Base-by-base conservation (phyloP, 108 stramenopile genomes). In the Mayamaea pseudoterrestris region DNA sequence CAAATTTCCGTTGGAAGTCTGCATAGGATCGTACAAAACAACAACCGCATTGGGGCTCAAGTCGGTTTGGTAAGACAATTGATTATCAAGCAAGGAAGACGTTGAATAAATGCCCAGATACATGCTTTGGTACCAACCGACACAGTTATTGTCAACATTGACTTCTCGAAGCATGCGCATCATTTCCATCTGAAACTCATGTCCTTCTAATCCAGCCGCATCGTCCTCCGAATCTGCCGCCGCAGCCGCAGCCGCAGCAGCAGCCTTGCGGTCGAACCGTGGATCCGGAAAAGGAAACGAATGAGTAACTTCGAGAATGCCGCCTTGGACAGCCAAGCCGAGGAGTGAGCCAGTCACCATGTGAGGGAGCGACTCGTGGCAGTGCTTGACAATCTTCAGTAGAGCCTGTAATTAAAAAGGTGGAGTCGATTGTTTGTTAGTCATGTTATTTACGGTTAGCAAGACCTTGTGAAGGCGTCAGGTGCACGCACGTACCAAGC, bases 61-160 rank as follows among this genome's bases (percentile, higher is more conserved):
- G 17, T 98, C 90, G 11, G 86, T 89, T 68, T 94, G 92, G 53
- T 95, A 95, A 41, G 75, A 78, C 28, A 93, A 80, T 68, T 97
- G 96, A 56, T 87, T 93, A 54, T 90, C 90, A 45, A 98, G 58
- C 17, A 96, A 65, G 28, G 65, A 50, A 21, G 70, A 49, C 3
- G 92, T 93, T 44, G 93, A 95, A 65, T 89, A 90, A 7, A 93
- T 71, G 12, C 96, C 95, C n/a, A 96, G 68, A 56, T 91, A 93
- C 75, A 90, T 94, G 56, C 83, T 83, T 51, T 94, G 93, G 71
- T 99, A 99, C 95, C 95, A 99, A n/a, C 98, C 98, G 35, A 97
- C 96, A 55, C 87, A 90, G 69, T 96, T 99, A 66, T 90, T 93
- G 60, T 99, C 98, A 27, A 97, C 87, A 57, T 97, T 97, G 51